phyloP scores from a whole-genome alignment of 192 early-diverging fungal species.

The Glomus cerebriforme region DNA sequence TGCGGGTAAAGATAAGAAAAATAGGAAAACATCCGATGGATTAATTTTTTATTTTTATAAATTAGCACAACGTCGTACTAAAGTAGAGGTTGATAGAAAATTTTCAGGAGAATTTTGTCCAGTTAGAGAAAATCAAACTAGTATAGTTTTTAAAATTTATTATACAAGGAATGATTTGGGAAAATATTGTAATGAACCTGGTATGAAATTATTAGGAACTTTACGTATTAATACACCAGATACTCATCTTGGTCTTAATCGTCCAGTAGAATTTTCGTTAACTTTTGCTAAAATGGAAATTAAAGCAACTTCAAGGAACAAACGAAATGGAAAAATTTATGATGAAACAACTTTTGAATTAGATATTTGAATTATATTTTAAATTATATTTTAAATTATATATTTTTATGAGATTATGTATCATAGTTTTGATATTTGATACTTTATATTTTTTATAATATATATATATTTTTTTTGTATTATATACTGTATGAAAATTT shows the following conservation, averaged over 20 bases:
- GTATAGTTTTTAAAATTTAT: conserved; percentile 10
- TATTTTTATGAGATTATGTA: too few species aligned
- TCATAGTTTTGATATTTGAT: too few species aligned
- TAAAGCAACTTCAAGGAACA: conserved; percentile 20
- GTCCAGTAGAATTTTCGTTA: conserved; percentile 22
- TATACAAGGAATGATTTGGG: not conserved
- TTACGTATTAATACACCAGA: conserved; percentile 14
- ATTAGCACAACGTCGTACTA: not conserved
- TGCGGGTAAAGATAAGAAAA: not conserved
- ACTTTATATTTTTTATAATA: too few species aligned
- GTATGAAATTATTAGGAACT: conserved; percentile 11
- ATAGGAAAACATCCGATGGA: conserved; percentile 6
- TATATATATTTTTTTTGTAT: too few species aligned
- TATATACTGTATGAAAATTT: too few species aligned
- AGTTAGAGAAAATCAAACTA: not conserved
- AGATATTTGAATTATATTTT: not conserved
- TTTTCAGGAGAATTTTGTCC: conserved; percentile 4
- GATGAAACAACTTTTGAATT: not conserved
- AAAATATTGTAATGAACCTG: conserved; percentile 16
- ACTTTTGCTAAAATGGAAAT: conserved; percentile 19
- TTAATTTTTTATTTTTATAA: conserved; percentile 1
- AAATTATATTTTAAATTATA: too few species aligned
- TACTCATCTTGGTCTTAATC: not conserved
- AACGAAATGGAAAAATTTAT: not conserved
- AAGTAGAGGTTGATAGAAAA: conserved; percentile 10